phyloP scores from a whole-genome alignment of 2,329 filamentous ascomycete genomes.

The Fusarium pseudonygamai region DNA sequence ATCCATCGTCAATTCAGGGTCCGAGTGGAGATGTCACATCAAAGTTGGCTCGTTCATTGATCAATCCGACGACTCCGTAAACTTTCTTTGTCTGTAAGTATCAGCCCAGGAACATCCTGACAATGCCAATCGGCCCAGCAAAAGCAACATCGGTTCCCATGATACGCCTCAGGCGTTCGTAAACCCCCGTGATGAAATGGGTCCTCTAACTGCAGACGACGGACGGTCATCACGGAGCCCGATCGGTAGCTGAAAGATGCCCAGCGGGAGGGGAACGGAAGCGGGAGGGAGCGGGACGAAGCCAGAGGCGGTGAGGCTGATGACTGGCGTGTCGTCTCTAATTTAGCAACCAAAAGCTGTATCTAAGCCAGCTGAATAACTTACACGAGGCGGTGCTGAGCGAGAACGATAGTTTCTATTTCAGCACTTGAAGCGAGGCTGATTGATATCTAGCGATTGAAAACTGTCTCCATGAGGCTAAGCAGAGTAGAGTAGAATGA shows the following conservation, averaged over 20 bases:
- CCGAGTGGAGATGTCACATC: conserved; percentile 19
- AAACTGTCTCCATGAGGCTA: background rate
- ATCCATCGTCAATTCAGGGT: conserved; percentile 26
- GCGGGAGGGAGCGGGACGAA: conserved; percentile 42
- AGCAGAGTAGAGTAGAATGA: conserved; percentile 5
- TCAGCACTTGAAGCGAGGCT: conserved; percentile 18
- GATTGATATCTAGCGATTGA: background rate
- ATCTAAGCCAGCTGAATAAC: conserved; percentile 19
- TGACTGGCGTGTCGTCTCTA: conserved; percentile 26
- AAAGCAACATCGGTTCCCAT: conserved; percentile 19
- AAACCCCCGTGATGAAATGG: conserved; percentile 23
- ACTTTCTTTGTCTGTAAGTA: conserved; percentile 1
- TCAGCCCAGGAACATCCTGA: conserved; percentile 31
- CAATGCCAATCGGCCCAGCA: conserved; percentile 14
- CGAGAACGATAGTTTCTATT: conserved; percentile 18
- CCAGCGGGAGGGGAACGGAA: conserved; percentile 41
- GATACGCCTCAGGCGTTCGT: conserved; percentile 16
- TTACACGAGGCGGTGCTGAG: conserved; percentile 29
- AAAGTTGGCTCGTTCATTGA: conserved; percentile 7
- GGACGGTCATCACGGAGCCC: conserved; percentile 13
- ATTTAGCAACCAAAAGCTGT: conserved; percentile 10
- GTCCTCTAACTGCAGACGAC: conserved; percentile 8
- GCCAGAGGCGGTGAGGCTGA: conserved; percentile 44
- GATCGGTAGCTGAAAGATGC: conserved; percentile 35
- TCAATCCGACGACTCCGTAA: conserved; percentile 3